Base-by-base conservation (phyloP, 2,329 filamentous ascomycete species). In the Colletotrichum musae region DNA sequence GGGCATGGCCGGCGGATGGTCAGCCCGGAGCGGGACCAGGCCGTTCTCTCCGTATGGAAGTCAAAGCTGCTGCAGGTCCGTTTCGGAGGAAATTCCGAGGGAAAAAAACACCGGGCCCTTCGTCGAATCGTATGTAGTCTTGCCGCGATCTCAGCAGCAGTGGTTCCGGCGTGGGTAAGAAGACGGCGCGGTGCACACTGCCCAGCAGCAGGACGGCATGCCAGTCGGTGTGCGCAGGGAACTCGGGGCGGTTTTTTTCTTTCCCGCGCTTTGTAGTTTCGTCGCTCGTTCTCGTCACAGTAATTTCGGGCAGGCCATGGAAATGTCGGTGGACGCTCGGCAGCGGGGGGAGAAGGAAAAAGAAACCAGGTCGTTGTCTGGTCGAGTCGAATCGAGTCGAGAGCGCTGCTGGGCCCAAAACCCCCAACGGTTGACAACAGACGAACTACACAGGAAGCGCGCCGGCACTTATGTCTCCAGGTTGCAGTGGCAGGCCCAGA, bases 1-100 rank as follows among this genome's bases (percentile, higher is more conserved):
- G 60, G 79, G 80, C 81, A 82, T 82, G 76, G 74, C 77, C 73
- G 73, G 16, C 41, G 52, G 43, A 28, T 26, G 53, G 56, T 41
- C 45, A 51, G 39, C 47, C 58, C 50, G 53, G 58, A n/a, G 32
- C 32, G 36, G 39, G 58, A 58, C 41, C 51, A 43, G 50, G 51
- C 52, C 39, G 32, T 32, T 58, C 36, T 63, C 47, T 39, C 28
- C 32, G 39, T 24, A 26, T 54, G 26, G 43, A 18, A 10, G 18
- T 58, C 45, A 36, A 32, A 54, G 39, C 24, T 47, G 18, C 54
- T 13, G 56, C 18, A 18, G 21, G 21, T 16, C 7, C 47, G 21
- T 15, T 12, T 50, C 56, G 45, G 51, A 66, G 39, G 26, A 24
- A 18, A 32, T 51, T 61, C 56, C 45, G 51, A 52, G 12, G 18